Evolutionary conservation across 768 basidiomycete species (phyloP).

Genomic region (Suillus weaverae): DNA sequence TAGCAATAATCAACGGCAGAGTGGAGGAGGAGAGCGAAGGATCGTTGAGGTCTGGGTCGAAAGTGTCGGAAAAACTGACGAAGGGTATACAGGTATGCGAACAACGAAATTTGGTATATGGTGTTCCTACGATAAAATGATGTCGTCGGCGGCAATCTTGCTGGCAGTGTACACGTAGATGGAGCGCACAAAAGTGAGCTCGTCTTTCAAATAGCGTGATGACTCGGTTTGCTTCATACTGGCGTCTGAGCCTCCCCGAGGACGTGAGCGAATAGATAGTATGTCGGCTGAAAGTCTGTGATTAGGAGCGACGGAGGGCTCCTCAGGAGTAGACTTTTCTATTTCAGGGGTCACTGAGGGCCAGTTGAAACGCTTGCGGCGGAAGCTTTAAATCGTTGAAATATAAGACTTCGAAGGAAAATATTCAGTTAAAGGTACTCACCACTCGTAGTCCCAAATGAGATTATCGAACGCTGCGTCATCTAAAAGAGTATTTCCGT

Average conservation of each 20-base stretch:
- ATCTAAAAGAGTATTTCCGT: conserved; percentile 22
- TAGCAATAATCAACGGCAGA: conserved; percentile 6
- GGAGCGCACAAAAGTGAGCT: conserved; percentile 50
- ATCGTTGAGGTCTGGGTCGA: background rate
- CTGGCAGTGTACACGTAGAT: conserved; percentile 53
- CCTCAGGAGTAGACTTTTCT: background rate
- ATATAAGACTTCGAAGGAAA: conserved; percentile 11
- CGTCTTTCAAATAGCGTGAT: conserved; percentile 34
- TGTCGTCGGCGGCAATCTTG: conserved; percentile 38
- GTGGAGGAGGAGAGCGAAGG: conserved; percentile 14
- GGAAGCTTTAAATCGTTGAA: conserved; percentile 47
- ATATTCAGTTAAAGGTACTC: conserved; percentile 8
- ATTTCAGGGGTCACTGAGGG: conserved; percentile 45
- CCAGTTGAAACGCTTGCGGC: conserved; percentile 69
- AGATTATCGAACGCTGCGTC: conserved; percentile 25
- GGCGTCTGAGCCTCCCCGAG: conserved; percentile 11
- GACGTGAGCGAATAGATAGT: conserved; percentile 6
- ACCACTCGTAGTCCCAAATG: conserved; percentile 40
- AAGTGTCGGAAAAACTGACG: background rate
- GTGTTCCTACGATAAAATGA: conserved; percentile 12
- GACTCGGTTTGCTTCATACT: conserved; percentile 20
- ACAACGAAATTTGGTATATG: background rate
- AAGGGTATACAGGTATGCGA: conserved; percentile 1
- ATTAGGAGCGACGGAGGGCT: background rate
- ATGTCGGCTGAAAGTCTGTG: conserved; percentile 21